Conservation (phyloP, 352 stramenopile species). For the Paralagenidium karlingii region DNA sequence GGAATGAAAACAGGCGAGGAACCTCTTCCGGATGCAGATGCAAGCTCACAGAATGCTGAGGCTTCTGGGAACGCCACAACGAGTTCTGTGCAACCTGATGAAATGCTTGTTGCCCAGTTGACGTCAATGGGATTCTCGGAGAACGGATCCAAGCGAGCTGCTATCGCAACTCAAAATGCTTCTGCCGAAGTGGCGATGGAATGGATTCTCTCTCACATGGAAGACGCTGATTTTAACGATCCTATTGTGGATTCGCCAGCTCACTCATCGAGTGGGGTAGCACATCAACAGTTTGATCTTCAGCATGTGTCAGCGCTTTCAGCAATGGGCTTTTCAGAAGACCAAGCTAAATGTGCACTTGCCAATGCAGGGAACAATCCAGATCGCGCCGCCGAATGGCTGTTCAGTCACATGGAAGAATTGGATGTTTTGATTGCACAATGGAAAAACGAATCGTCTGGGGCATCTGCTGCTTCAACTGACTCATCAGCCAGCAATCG, state of each 20-base stretch:
- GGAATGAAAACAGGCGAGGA: conserved; percentile 81
- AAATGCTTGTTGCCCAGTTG: conserved; percentile 87
- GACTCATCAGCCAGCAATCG: conserved; percentile 8
- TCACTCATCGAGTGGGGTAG: no score
- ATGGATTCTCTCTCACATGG: conserved; percentile 98
- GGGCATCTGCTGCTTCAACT: conserved; percentile 7
- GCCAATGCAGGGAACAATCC: conserved; percentile 84
- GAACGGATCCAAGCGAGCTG: conserved; percentile 95
- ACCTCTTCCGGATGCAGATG: conserved; percentile 63
- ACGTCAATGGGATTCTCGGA: conserved; percentile 98
- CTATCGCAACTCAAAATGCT: conserved; percentile 84
- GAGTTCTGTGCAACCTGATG: conserved; percentile 61
- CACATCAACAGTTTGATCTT: conserved; percentile 58
- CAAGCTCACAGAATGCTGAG: conserved; percentile 2
- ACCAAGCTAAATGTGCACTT: conserved; percentile 88
- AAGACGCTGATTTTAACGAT: conserved; percentile 96
- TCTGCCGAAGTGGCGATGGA: conserved; percentile 93
- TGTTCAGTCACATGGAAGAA: conserved; percentile 97
- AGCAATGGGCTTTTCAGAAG: conserved; percentile 82
- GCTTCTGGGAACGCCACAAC: no score
- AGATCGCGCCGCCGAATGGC: conserved; percentile 94
- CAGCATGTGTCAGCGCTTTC: conserved; percentile 49
- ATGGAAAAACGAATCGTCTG: conserved; percentile 33
- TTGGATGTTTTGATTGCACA: conserved; percentile 85
- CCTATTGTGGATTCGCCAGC: conserved; percentile 33